Evolutionary conservation across 179 eudicot genomes (phyloP), one percentile per base, ranked within the genome.

Genomic region (Beta lomatogona): DNA sequence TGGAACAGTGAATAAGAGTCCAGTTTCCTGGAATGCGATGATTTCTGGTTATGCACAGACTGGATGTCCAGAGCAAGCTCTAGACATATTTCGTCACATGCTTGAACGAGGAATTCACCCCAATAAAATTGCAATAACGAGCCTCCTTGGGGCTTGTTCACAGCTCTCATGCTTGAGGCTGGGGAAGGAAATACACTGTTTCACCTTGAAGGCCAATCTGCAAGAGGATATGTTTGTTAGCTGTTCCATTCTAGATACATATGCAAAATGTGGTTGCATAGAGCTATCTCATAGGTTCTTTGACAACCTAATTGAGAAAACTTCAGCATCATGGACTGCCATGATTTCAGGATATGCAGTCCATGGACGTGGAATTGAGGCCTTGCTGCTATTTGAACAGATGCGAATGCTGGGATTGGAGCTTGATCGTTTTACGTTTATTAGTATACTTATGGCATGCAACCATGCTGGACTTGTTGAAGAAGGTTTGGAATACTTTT

Each of bases 11-110:
- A 81, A 78, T 63, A 91, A 79, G 76, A 83, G 50, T 73, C 74
- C 76, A 57, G 89, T 91, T 55, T 84, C 87, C 44, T 91, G 94
- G 98, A 94, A 94, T 80, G 89, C 93, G n/a, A 88, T 94, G 88
- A 88, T 94, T 55, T 71, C 92, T 63, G 97, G 97, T 54, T 93
- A 88, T 79, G 88, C 90, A 63, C 90, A 88, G 18, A 85, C 81
- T 75, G 90, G 86, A 67, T 75, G 77, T 58, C 90, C 91, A 46
- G 65, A 83, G 69, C 86, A 93, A 84, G 91, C 97, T 15, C 75
- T 93, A 14, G 75, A 71, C 71, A 77, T 88, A 19, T 86, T 91
- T 66, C 89, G 71, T 22, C 45, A 80, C 55, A 88, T 93, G 95
- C 82, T 86, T 46, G 16, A 67, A 71, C 15, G 71, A 45, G 88